Conservation (phyloP, 2,329 filamentous ascomycete genomes). For the Colletotrichum godetiae region DNA sequence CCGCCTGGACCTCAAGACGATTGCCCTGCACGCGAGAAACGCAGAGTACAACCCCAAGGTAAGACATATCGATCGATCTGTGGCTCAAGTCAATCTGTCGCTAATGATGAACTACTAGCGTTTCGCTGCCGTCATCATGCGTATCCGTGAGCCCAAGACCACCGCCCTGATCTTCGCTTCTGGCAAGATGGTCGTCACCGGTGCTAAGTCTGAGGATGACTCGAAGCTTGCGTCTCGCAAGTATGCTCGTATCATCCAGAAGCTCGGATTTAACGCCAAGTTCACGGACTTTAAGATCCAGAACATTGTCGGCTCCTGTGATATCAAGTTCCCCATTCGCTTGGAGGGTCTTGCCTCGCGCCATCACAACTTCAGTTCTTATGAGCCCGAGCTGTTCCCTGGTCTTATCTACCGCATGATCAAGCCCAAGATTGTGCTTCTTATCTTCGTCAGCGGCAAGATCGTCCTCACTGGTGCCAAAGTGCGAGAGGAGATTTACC, state of each 20-base stretch:
- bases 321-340: slow-evolving; percentile 99
- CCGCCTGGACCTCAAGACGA: slow-evolving; percentile 97
- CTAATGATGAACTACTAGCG: slow-evolving; percentile 69
- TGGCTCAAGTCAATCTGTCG: slow-evolving; percentile 25
- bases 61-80: slow-evolving; percentile 51
- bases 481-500: slow-evolving; percentile 97
- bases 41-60: slow-evolving; percentile 99
- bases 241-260: slow-evolving; percentile 99
- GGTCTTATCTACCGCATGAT: slow-evolving; percentile 99
- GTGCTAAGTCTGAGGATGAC: slow-evolving; percentile 97
- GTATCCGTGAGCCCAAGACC: slow-evolving; percentile 98
- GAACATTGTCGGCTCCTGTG: slow-evolving; percentile 98
- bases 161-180: slow-evolving; percentile 98
- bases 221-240: slow-evolving; percentile 97
- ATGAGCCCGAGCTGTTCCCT: slow-evolving; percentile 98
- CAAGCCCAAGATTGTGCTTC: slow-evolving; percentile 97
- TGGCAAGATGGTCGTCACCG: slow-evolving; percentile 99
- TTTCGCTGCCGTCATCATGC: slow-evolving; percentile 99
- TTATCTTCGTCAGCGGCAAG: slow-evolving; percentile 98
- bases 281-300: slow-evolving; percentile 99
- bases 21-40: slow-evolving; percentile 96
- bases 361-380: slow-evolving; percentile 99
- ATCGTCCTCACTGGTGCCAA: slow-evolving; percentile 98
- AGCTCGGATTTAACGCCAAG: slow-evolving; percentile 99
- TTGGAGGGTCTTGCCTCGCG: slow-evolving; percentile 94